These are phyloP conservation scores for Veloporphyrellus conicus DNA, from an alignment of 1,284 basidiomycete species.

Conservation along the genomic window DNA sequence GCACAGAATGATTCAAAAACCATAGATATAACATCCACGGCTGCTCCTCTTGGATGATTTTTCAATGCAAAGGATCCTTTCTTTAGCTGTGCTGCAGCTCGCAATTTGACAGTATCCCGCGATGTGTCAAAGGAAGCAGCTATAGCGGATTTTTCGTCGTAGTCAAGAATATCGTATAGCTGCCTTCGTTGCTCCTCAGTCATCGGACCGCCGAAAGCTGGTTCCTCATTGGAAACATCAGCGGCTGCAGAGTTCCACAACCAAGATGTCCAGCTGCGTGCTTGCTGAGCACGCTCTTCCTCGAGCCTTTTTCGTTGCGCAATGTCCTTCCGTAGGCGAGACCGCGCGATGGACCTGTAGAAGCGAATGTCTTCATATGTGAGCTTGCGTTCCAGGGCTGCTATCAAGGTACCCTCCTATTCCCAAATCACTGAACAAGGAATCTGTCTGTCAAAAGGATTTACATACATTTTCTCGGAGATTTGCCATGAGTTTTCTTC, in stretches of 20 bases:
- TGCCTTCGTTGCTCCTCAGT: conserved; percentile 92
- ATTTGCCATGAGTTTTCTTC: conserved; percentile 63
- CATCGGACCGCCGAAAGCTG: conserved; percentile 63
- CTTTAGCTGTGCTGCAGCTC: conserved; percentile 75
- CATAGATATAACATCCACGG: conserved; percentile 78
- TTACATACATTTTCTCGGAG: conserved; percentile 45
- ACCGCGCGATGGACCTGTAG: conserved; percentile 93
- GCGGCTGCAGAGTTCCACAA: conserved; percentile 69
- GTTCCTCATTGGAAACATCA: conserved; percentile 42
- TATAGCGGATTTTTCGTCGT: conserved; percentile 80
- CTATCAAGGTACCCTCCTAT: conserved; percentile 63
- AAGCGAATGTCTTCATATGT: conserved; percentile 96
- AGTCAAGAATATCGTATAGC: conserved; percentile 92
- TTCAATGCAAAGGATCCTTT: conserved; percentile 85
- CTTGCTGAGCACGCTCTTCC: conserved; percentile 56
- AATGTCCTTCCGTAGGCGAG: conserved; percentile 82
- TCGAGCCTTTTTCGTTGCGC: conserved; percentile 67
- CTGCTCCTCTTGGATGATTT: conserved; percentile 59
- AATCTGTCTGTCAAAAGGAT: not conserved
- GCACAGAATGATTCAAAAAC: conserved; percentile 89
- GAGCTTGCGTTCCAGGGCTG: conserved; percentile 76
- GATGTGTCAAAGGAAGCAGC: conserved; percentile 67
- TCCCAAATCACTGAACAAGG: conserved; percentile 7
- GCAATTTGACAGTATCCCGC: conserved; percentile 78
- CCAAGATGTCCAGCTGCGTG: conserved; percentile 78